These are phyloP conservation scores for Amaranthus hypochondriacus DNA, from an alignment of 148 eudicot genomes.

Conservation along the genomic window DNA sequence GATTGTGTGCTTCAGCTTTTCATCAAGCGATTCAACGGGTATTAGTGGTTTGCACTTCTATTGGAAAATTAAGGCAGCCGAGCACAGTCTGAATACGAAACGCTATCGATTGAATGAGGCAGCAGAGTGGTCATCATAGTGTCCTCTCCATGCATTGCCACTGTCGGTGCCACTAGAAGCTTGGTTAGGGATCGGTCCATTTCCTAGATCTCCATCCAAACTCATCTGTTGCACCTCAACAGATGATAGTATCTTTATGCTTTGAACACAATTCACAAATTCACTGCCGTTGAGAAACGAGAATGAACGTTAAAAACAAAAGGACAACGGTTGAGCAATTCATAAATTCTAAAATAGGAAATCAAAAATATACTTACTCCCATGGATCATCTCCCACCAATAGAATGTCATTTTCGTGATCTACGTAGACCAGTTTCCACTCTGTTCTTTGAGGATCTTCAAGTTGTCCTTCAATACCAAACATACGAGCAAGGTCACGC, in stretches of 20 bases:
- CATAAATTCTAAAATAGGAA: background rate
- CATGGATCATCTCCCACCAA: slow-evolving; percentile 98
- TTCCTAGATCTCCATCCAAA: slow-evolving; percentile 81
- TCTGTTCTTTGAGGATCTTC: slow-evolving; percentile 88
- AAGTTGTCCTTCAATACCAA: slow-evolving; percentile 90
- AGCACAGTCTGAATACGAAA: background rate
- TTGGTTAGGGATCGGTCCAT: slow-evolving; percentile 63
- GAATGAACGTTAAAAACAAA: background rate
- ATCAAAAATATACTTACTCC: slow-evolving; percentile 65
- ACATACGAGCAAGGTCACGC: slow-evolving; percentile 89
- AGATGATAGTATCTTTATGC: slow-evolving; percentile 88
- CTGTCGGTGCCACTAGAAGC: slow-evolving; percentile 87
- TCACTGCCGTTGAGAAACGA: slow-evolving; percentile 50
- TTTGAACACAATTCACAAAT: slow-evolving; percentile 90
- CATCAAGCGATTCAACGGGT: background rate
- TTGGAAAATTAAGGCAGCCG: background rate
- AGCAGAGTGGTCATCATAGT: slow-evolving; percentile 76
- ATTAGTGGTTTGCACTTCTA: background rate
- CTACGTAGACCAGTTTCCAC: slow-evolving; percentile 96
- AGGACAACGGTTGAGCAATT: background rate
- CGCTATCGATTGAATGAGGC: slow-evolving; percentile 64
- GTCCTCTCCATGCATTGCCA: slow-evolving; percentile 87
- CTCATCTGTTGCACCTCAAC: slow-evolving; percentile 98
- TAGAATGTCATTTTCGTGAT: slow-evolving; percentile 90
- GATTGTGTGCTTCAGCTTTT: background rate